Evolutionary conservation across 805 yeast genomes (phyloP).

Genomic region (Pichia ethanolica): DNA sequence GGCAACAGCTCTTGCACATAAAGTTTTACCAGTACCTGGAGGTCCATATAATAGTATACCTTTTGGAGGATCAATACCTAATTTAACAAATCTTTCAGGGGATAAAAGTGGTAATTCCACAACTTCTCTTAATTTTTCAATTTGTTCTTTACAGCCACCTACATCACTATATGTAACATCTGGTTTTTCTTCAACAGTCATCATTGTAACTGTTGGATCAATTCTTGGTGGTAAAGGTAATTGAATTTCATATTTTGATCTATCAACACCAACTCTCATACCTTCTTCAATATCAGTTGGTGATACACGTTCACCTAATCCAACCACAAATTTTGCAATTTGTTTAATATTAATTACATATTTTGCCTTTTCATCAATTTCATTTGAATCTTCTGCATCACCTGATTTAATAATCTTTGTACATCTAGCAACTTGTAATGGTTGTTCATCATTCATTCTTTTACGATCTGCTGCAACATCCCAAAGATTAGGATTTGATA

Average conservation of each 20-base stretch:
- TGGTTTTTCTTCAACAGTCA: slow-evolving; percentile 99
- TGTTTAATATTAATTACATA: slow-evolving; percentile 96
- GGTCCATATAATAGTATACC: slow-evolving; percentile 96
- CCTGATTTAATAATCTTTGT: slow-evolving; percentile 83
- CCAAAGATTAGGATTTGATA: slow-evolving; percentile 95
- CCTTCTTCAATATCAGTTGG: slow-evolving; percentile 99
- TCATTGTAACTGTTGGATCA: slow-evolving; percentile 98
- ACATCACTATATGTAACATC: slow-evolving; percentile 97
- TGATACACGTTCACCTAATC: slow-evolving; percentile 91
- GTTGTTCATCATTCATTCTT: slow-evolving; percentile 88
- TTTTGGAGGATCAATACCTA: slow-evolving; percentile 98
- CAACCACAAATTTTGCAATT: slow-evolving; percentile 96
- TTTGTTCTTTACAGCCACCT: slow-evolving; percentile 98
- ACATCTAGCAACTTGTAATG: slow-evolving; percentile 96
- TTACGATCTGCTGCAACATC: slow-evolving; percentile 95
- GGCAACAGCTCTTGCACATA: slow-evolving; percentile 98
- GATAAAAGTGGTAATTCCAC: slow-evolving; percentile 89
- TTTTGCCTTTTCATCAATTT: slow-evolving; percentile 69
- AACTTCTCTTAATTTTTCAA: slow-evolving; percentile 92
- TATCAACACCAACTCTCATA: slow-evolving; percentile 98
- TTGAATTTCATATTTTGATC: slow-evolving; percentile 94
- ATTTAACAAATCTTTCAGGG: slow-evolving; percentile 93
- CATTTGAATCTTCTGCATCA: slow-evolving; percentile 29
- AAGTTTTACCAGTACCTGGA: slow-evolving; percentile 97
- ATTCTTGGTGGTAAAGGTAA: slow-evolving; percentile 96